Evolutionary conservation across 2,329 filamentous ascomycete species (phyloP).

Genomic region (Pseudogymnoascus sp.): DNA sequence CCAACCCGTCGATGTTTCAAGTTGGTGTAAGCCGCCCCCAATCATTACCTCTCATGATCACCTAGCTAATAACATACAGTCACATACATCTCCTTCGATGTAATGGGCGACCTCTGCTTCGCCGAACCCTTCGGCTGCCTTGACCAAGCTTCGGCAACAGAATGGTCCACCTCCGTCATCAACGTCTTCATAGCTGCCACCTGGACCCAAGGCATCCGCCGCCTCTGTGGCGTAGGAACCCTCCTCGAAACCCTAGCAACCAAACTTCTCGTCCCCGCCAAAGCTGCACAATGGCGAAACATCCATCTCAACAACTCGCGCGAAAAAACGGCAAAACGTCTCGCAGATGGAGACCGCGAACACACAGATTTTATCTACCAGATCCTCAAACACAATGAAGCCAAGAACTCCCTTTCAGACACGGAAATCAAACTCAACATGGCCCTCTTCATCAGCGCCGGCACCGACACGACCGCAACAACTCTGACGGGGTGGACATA

Average conservation of each 20-base stretch:
- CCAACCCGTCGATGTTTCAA: neutral
- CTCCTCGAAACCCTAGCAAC: neutral
- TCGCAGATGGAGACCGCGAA: constrained; percentile 16
- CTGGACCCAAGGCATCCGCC: constrained; percentile 4
- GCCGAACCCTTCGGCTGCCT: constrained; percentile 5
- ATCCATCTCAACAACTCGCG: constrained; percentile 21
- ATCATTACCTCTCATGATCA: neutral
- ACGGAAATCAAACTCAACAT: constrained; percentile 22
- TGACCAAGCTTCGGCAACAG: neutral
- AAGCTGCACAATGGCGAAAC: constrained; percentile 17
- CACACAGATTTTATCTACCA: constrained; percentile 22
- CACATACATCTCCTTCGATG: constrained; percentile 4
- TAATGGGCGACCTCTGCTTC: constrained; percentile 10
- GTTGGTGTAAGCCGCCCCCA: neutral
- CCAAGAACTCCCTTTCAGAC: constrained; percentile 14
- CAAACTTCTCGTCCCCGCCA: neutral
- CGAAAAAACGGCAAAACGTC: constrained; percentile 20
- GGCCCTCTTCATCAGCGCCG: constrained; percentile 22
- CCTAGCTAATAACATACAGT: neutral
- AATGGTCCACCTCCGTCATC: constrained; percentile 5
- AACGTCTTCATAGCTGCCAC: constrained; percentile 1
- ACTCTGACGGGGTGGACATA: constrained; percentile 23
- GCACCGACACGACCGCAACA: constrained; percentile 26
- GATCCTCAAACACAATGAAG: constrained; percentile 21
- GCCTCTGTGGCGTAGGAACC: neutral